phyloP scores from a whole-genome alignment of 345 rosid genomes.

The Erucastrum elatum region DNA sequence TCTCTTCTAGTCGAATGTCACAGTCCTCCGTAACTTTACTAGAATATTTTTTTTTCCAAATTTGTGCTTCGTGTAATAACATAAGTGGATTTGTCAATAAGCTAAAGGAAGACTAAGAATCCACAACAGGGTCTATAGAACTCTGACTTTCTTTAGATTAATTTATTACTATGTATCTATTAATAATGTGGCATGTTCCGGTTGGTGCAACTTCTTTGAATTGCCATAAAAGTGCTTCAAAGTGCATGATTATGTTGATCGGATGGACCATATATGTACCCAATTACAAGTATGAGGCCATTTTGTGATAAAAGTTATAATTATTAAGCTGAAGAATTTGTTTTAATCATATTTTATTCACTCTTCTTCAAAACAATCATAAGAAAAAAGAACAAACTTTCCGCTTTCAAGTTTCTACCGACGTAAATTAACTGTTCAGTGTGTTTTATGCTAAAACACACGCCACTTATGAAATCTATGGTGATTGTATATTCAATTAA shows the following conservation, averaged over 20 bases:
- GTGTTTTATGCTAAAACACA: conserved; percentile 21
- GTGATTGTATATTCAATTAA: conserved; percentile 2
- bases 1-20: no score
- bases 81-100: conserved; percentile 29
- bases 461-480: conserved; percentile 19
- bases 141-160: background rate
- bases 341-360: conserved; percentile 20
- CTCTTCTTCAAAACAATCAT: background rate
- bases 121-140: conserved; percentile 12
- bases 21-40: no score
- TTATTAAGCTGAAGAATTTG: conserved; percentile 28
- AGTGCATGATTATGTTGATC: conserved; percentile 31
- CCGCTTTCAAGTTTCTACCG: conserved; percentile 23
- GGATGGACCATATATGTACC: conserved; percentile 35
- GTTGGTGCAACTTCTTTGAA: conserved; percentile 34
- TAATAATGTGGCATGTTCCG: conserved; percentile 15
- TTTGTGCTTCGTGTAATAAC: conserved; percentile 21
- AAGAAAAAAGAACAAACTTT: background rate
- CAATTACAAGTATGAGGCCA: conserved; percentile 17
- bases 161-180: background rate
- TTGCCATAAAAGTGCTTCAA: conserved; percentile 32
- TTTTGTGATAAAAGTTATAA: conserved; percentile 18
- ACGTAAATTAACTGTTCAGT: conserved; percentile 14
- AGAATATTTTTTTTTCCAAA: background rate
- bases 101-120: conserved; percentile 29